Base-by-base conservation (phyloP, 192 early-diverging fungal species). In the Allomyces macrogynus region DNA sequence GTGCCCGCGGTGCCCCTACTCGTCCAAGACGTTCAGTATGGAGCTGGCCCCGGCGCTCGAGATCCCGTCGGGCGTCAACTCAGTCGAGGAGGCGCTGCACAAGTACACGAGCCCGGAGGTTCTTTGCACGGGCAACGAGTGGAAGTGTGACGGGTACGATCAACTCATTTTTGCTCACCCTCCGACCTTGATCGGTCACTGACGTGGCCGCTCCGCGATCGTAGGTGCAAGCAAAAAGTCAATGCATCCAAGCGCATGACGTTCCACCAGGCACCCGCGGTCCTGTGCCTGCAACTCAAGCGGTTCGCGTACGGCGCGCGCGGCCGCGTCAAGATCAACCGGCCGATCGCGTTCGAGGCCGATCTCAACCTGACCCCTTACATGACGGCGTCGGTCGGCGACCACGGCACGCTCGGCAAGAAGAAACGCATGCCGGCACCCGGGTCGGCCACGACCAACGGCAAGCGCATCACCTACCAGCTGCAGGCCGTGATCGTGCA, bases 401-500 rank as follows among this genome's bases (percentile, higher is more conserved):
- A 68, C 16, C 60, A 63, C 5, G 67, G 66, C 24, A 24, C 60
- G 24, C 22, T 24, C 18, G 23, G 20, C 10, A 63, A 18, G 27
- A 23, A 20, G 3, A 65, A 16, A 0, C 32, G 32, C 7, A 61
- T 10, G 3, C 23, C 60, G 23, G 23, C 54, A 54, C 9, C 42
- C 23, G 54, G 9, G 9, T 10, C 60, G 20, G 49, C 32, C 60
- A 32, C 24, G 9, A 20, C 20, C 12, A 20, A 10, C n/a, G 12
- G 18, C 18, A 18, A 24, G 18, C 60, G 14, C 7, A 23, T 24
- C 10, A 74, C 66, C 26, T 92, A 95, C 63, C 66, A 71, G 25
- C 74, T 95, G 12, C 86, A 85, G 62, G 90, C 84, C 1, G 86
- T 95, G 14, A 75, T 91, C 43, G 87, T 92, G 5, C 92, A 95